Evolutionary conservation across 306 rosid species (phyloP), one percentile per base, ranked within the genome.

Genomic region (Pterocarpus macrocarpus): DNA sequence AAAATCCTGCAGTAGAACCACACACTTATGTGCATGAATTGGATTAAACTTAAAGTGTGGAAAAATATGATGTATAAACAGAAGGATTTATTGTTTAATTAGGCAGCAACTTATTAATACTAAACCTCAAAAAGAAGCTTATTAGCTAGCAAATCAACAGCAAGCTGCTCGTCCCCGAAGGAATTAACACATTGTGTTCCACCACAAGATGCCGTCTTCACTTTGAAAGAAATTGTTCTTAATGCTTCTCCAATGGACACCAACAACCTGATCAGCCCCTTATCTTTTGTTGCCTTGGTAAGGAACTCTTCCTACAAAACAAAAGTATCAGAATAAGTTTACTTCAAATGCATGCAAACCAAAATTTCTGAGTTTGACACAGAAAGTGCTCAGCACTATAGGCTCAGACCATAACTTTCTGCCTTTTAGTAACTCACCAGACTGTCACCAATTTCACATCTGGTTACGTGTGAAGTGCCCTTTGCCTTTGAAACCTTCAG

Each of bases 131-230:
- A 96, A 64, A 96, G 95, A 83, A 96, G 97, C 82, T 93, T 82
- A 84, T 96, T 76, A 13, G 99, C 99, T 10, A 96, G 88, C 91
- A 96, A n/a, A 83, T 93, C 99, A 49, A 95, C 99, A 34, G 99
- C 99, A 84, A 93, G 99, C 73, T 96, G 98, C 76, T 96, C 99
- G 49, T 96, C 99, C 47, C 99, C 99, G 71, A 96, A 96, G 85
- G 97, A 57, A 75, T 96, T 96, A 58, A 96, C 97, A 88, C 99
- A 96, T 43, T 97, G 97, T 50, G 99, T 96, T 88, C 98, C 99
- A 58, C 98, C 97, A 74, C 99, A 96, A 43, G 99, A 89, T 79
- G 99, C 99, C 15, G 99, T 96, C 85, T 91, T 96, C 79, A 96
- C 99, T 92, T 96, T 96, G 84, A 88, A 96, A 76, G 97, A 86